These are phyloP conservation scores for Aspergillus pseudonomiae DNA, from an alignment of 2,329 filamentous ascomycete genomes.

Conservation along the genomic window DNA sequence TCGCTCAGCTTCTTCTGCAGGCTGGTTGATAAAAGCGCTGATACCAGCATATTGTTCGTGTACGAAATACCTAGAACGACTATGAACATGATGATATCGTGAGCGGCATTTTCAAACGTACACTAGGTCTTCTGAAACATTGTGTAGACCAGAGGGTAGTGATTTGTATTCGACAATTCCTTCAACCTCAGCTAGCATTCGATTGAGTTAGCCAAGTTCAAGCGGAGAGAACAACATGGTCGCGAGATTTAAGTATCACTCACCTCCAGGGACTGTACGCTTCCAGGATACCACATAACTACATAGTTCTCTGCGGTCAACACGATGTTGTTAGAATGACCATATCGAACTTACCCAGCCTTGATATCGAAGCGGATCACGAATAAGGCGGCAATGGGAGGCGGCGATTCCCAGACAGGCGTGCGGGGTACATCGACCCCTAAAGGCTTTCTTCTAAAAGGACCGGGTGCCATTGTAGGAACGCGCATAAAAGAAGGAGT, in stretches of 20 bases:
- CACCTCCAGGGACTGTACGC: conserved; percentile 67
- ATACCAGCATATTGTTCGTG: conserved; percentile 83
- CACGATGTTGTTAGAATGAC: neutral
- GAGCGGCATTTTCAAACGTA: conserved; percentile 32
- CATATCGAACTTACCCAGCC: conserved; percentile 66
- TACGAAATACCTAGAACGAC: conserved; percentile 78
- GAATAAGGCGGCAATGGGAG: conserved; percentile 74
- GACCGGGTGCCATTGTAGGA: conserved; percentile 33
- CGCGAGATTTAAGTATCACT: conserved; percentile 30
- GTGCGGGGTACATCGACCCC: conserved; percentile 38
- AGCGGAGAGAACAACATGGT: conserved; percentile 3
- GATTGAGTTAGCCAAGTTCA: conserved; percentile 21
- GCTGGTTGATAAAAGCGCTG: conserved; percentile 86
- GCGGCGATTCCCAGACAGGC: conserved; percentile 41
- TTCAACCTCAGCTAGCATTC: conserved; percentile 63
- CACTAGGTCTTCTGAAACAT: conserved; percentile 80
- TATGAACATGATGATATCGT: conserved; percentile 14
- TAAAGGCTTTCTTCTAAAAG: conserved; percentile 33
- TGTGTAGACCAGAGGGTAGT: conserved; percentile 88
- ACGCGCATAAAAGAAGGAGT: conserved; percentile 12
- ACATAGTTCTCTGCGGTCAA: conserved; percentile 10
- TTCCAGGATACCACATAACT: conserved; percentile 89
- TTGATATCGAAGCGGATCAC: conserved; percentile 92
- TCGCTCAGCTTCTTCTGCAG: conserved; percentile 75
- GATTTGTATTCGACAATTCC: conserved; percentile 95